phyloP scores from a whole-genome alignment of 192 early-diverging fungal species.

The Chytriomyces sp. region DNA sequence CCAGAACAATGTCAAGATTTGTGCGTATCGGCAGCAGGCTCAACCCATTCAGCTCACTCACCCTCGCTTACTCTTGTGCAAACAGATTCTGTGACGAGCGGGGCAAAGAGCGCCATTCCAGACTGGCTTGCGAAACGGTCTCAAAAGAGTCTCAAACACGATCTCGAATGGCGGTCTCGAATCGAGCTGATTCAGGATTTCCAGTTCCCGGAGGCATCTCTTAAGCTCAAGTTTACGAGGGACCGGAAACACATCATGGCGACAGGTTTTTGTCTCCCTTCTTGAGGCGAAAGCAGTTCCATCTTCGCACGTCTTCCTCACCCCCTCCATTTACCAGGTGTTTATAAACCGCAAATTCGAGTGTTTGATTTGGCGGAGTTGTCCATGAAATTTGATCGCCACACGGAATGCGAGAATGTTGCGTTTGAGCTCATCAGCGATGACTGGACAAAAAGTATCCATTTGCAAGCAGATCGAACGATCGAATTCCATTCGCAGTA shows the following conservation, averaged over 20 bases:
- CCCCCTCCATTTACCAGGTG: constrained; percentile 46
- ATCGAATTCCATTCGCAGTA: constrained; percentile 95
- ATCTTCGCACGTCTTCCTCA: not conserved
- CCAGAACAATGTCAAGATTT: constrained; percentile 93
- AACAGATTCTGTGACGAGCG: constrained; percentile 66
- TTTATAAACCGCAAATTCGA: constrained; percentile 98
- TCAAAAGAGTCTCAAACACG: constrained; percentile 85
- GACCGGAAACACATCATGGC: constrained; percentile 91
- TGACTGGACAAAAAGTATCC: constrained; percentile 96
- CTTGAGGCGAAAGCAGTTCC: not conserved
- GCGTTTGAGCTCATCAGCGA: constrained; percentile 82
- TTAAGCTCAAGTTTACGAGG: constrained; percentile 78
- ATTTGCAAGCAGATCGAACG: constrained; percentile 86
- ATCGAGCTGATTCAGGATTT: constrained; percentile 98
- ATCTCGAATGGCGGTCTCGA: constrained; percentile 85
- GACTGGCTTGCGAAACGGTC: constrained; percentile 93
- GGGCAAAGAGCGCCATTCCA: constrained; percentile 72
- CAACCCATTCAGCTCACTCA: constrained; percentile 55
- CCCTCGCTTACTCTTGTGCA: constrained; percentile 3
- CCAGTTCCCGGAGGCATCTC: constrained; percentile 93
- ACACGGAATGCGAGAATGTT: constrained; percentile 92
- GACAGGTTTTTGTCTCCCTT: constrained; percentile 63
- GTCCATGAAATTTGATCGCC: constrained; percentile 98
- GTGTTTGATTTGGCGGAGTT: constrained; percentile 90
- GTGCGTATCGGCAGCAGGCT: constrained; percentile 57